Evolutionary conservation across 805 yeast species (phyloP).

Genomic region (Candida suzukii): DNA sequence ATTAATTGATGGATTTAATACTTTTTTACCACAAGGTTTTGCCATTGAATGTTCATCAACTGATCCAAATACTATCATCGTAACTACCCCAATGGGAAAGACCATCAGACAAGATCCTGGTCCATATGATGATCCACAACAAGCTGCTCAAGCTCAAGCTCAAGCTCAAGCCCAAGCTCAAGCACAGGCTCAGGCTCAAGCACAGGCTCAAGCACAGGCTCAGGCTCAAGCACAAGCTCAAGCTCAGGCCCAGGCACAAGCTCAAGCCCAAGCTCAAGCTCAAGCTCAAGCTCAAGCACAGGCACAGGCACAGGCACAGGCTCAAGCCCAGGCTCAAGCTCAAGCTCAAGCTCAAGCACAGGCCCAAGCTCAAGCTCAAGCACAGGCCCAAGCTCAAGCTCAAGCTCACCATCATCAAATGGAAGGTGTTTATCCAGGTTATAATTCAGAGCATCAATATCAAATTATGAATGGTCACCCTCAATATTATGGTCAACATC

Average conservation of each 20-base stretch:
- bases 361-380: slow-evolving; percentile 10
- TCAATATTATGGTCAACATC: slow-evolving; percentile 5
- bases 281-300: slow-evolving; percentile 7
- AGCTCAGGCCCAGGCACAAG: slow-evolving; percentile 15
- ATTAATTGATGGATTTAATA: slow-evolving; percentile 93
- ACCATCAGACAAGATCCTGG: slow-evolving; percentile 60
- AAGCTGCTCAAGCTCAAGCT: slow-evolving; percentile 16
- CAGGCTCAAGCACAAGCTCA: slow-evolving; percentile 4
- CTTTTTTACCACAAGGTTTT: slow-evolving; percentile 96
- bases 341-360: slow-evolving; percentile 7
- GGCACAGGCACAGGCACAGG: slow-evolving; percentile 12
- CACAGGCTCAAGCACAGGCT: slow-evolving; percentile 9
- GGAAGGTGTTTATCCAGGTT: slow-evolving; percentile 5
- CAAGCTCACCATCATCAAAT: slow-evolving; percentile 1
- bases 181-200: slow-evolving; percentile 5
- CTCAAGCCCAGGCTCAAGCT: slow-evolving; percentile 10
- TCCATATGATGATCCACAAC: slow-evolving; percentile 21
- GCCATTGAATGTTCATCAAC: slow-evolving; percentile 88
- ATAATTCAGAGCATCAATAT: slow-evolving; percentile 2
- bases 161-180: slow-evolving; percentile 8
- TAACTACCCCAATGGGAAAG: slow-evolving; percentile 93
- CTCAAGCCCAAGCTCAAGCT: slow-evolving; percentile 10
- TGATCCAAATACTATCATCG: slow-evolving; percentile 88
- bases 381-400: slow-evolving; percentile 8
- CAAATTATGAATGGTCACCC: slow-evolving; percentile 9